Evolutionary conservation across 805 yeast genomes (phyloP).

Genomic region (Blastobotrys americana): DNA sequence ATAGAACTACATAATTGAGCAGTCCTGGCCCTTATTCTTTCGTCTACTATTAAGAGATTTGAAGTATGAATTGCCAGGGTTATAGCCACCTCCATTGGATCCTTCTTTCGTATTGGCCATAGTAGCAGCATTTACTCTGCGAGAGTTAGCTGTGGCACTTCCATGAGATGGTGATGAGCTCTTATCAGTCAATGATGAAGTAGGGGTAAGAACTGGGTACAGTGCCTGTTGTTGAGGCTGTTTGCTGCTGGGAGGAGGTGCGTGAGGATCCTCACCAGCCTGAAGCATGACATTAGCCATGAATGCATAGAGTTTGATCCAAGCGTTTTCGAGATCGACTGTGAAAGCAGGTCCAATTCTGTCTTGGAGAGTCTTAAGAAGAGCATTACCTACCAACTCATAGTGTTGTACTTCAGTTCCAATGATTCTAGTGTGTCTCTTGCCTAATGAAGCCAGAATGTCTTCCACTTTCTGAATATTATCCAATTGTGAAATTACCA

Average conservation of each 20-base stretch:
- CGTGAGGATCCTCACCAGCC: conserved; percentile 31
- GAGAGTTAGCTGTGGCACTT: not conserved
- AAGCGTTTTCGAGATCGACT: conserved; percentile 25
- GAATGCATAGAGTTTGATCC: conserved; percentile 27
- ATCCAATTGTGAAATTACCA: conserved; percentile 59
- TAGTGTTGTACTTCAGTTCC: conserved; percentile 47
- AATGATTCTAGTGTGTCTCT: conserved; percentile 65
- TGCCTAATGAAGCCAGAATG: conserved; percentile 57
- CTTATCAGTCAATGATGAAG: conserved; percentile 8
- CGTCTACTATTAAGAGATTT: conserved; percentile 8
- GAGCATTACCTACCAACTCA: conserved; percentile 26
- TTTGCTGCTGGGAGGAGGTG: conserved; percentile 10
- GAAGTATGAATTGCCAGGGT: conserved; percentile 12
- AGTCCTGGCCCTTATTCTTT: conserved; percentile 12
- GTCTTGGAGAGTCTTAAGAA: conserved; percentile 23
- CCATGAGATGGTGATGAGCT: conserved; percentile 2
- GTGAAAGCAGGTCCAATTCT: conserved; percentile 22
- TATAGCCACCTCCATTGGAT: conserved; percentile 8
- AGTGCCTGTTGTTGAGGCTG: conserved; percentile 7
- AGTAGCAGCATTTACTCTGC: not conserved
- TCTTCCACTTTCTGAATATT: conserved; percentile 50
- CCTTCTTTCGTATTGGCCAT: conserved; percentile 1
- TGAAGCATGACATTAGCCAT: conserved; percentile 26
- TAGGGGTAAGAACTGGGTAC: conserved; percentile 15
- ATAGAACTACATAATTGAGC: conserved; percentile 15